These are phyloP conservation scores for Gossypium aridum DNA, from an alignment of 441 rosid genomes.

Conservation along the genomic window DNA sequence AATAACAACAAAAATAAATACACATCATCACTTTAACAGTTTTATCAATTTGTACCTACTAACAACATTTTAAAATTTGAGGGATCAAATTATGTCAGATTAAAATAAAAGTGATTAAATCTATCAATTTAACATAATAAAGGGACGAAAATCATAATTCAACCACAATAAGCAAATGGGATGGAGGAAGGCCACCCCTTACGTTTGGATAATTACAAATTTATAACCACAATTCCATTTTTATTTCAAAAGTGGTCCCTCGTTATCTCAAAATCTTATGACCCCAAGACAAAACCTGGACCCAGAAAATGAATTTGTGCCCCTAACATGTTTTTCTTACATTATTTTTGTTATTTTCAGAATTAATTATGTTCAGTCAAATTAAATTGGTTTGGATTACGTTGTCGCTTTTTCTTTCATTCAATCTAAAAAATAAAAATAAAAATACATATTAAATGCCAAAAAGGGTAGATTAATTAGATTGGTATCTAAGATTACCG, in stretches of 20 bases:
- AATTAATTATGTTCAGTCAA: neutral
- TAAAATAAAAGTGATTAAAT: too few species aligned
- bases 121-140: too few species aligned
- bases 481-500: too few species aligned
- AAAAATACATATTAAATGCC: neutral
- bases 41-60: too few species aligned
- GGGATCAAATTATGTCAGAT: too few species aligned
- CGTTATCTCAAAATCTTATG: neutral
- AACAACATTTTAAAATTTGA: too few species aligned
- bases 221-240: neutral
- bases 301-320: neutral
- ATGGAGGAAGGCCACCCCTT: neutral
- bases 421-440: neutral
- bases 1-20: too few species aligned
- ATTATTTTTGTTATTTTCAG: neutral
- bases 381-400: neutral
- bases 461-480: neutral
- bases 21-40: too few species aligned
- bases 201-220: slow-evolving; percentile 13
- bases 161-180: neutral
- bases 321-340: neutral
- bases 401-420: neutral
- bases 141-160: too few species aligned
- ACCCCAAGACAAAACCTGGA: too few species aligned
- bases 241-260: slow-evolving; percentile 4